A percentile compares a stretch with the other conserved stretches of the same genome.
Evolutionary conservation across 2,329 filamentous ascomycete genomes (phyloP).

Genomic region (Fusarium coffeatum): DNA sequence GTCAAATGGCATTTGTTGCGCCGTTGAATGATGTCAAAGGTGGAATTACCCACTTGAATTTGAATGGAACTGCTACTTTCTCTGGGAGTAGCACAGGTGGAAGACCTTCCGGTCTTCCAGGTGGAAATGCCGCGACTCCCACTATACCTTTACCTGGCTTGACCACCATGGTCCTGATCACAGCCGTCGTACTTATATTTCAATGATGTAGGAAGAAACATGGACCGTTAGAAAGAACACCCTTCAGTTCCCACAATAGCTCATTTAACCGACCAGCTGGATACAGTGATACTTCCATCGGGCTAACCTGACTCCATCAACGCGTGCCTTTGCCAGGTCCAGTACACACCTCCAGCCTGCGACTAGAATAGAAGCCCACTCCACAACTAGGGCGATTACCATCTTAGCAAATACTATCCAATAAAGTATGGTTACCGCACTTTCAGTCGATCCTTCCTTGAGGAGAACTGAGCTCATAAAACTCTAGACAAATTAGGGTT

Average conservation of each 20-base stretch:
- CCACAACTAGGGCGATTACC: no score
- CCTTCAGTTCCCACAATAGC: neutral
- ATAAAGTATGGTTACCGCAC: no score
- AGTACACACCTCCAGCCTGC: no score
- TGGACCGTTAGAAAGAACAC: neutral
- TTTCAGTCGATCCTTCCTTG: neutral
- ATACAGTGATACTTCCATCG: no score
- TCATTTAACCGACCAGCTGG: no score
- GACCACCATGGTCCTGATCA: neutral
- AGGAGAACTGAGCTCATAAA: neutral
- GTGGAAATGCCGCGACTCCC: neutral
- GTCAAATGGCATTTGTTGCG: slow-evolving; percentile 28
- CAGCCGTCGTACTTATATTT: neutral
- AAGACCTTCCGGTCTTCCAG: neutral
- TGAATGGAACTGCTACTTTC: neutral
- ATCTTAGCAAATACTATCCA: no score
- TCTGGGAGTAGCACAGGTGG: rapidly evolving
- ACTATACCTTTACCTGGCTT: neutral
- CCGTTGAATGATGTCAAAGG: neutral
- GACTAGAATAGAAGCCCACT: no score
- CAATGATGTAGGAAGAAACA: neutral
- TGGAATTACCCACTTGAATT: rapidly evolving
- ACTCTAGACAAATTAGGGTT: neutral
- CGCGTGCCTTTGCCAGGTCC: neutral
- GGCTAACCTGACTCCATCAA: no score